Conservation (phyloP, 192 early-diverging fungal species). For the Coemansia sp. region DNA sequence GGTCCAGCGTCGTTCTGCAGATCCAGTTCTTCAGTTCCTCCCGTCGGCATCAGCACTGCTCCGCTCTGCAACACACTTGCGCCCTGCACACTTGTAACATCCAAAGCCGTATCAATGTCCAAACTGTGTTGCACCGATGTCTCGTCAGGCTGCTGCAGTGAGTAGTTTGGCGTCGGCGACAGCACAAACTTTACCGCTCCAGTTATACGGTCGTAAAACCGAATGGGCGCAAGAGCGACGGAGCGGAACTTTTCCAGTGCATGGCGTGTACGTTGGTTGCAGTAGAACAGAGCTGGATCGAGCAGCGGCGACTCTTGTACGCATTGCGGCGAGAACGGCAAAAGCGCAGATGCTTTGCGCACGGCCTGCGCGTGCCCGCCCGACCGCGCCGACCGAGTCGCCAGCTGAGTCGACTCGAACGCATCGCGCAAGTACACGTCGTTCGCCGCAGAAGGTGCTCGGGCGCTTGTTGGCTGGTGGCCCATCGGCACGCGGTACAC, state of each 20-base stretch:
- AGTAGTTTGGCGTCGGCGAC: constrained; percentile 22
- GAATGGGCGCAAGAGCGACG: constrained; percentile 26
- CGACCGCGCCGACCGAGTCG: constrained; percentile 34
- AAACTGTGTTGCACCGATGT: background rate
- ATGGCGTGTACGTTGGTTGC: constrained; percentile 48
- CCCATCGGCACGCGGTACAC: constrained; percentile 44
- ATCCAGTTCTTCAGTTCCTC: constrained; percentile 21
- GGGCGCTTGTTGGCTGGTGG: constrained; percentile 3
- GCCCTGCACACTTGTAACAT: constrained; percentile 8
- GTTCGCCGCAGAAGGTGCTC: constrained; percentile 39
- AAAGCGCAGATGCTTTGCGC: constrained; percentile 40
- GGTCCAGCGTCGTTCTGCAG: constrained; percentile 5
- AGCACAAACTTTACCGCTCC: constrained; percentile 46
- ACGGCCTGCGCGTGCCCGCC: constrained; percentile 47
- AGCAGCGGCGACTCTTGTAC: constrained; percentile 44
- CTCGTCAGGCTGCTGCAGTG: constrained; percentile 2
- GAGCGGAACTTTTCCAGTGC: constrained; percentile 39
- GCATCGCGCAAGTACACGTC: constrained; percentile 47
- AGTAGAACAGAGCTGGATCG: constrained; percentile 38
- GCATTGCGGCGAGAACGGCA: constrained; percentile 48
- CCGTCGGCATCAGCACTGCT: constrained; percentile 28
- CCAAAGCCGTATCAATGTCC: background rate
- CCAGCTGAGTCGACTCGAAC: constrained; percentile 33
- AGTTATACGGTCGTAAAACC: constrained; percentile 39
- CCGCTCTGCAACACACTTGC: constrained; percentile 15